Evolutionary conservation across 371 early-diverging fungal genomes (phyloP), one percentile per base, ranked within the genome.

Genomic region (Mucor irregularis): DNA sequence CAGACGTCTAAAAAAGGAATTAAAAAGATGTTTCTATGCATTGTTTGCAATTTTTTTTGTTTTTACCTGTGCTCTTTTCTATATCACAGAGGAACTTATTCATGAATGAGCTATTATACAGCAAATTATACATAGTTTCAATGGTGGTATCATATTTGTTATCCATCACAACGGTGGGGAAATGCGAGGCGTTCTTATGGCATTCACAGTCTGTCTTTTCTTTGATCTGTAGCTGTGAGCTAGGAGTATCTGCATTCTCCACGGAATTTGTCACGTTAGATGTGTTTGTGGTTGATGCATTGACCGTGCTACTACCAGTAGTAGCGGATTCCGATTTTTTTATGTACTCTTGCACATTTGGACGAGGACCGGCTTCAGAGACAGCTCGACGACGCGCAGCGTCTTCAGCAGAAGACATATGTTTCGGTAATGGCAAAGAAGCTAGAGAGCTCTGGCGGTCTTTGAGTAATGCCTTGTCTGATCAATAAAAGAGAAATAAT

Each of bases 121-220:
- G 33, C 16, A 83, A 50, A 28, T 79, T 71, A 66, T 77, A 82
- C 17, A 83, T 60, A 19, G 56, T 58, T 45, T 84, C 76, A 0
- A 87, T 49, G 0, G 76, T 70, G 4, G 81, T 76, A 5, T 69
- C 60, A 40, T 78, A 84, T 7, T 51, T 74, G 43, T 78, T 74
- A 35, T 78, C 76, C 69, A 83, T 58, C 25, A 71, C 82, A 1
- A 68, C 52, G 24, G 66, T 76, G 2, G 78, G 66, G 52, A 71
- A 82, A 49, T 86, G 86, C 9, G 71, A 62, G 8, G 62, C 74
- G 5, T 61, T 69, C 29, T 70, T 70, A 26, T 60, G 58, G 49
- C 86, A 86, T 31, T 61, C 71, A 48, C 86, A 86, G 7, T 69
- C 64, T 4, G 78, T 78, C 29, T 64, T 60, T 33, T 68, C 66